Conservation (phyloP, 257 asterid species). For the Solanum chiquidenum region DNA sequence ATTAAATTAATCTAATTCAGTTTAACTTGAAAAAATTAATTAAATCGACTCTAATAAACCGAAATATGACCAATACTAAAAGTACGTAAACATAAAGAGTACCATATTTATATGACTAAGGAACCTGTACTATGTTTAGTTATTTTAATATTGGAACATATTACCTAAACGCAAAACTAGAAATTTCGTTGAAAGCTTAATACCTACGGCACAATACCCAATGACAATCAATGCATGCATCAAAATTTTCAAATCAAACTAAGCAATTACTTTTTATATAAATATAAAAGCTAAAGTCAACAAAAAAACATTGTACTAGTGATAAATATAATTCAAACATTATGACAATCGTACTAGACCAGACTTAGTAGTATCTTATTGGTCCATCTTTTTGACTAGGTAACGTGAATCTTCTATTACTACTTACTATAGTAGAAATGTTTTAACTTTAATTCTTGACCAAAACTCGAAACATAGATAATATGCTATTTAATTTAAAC, state of each 20-base stretch:
- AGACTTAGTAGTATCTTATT: neutral
- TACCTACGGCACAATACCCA: neutral
- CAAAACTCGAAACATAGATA: neutral
- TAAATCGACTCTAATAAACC: fast-evolving
- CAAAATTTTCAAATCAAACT: neutral
- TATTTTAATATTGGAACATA: neutral
- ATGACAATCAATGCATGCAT: neutral
- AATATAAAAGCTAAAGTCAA: neutral
- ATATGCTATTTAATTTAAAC: neutral
- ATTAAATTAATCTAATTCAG: too few species aligned
- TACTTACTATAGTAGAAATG: neutral
- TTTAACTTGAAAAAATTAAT: too few species aligned
- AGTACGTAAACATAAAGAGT: fast-evolving
- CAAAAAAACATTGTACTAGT: neutral
- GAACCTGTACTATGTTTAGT: neutral
- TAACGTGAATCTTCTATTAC: neutral
- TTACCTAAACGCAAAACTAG: neutral
- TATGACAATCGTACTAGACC: fast-evolving
- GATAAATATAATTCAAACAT: neutral
- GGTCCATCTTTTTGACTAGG: neutral
- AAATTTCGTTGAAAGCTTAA: neutral
- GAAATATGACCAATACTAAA: neutral
- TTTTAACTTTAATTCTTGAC: neutral
- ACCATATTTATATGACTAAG: neutral
- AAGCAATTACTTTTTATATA: neutral